phyloP scores from a whole-genome alignment of 768 basidiomycete species.

The Amanita pallidorosea region DNA sequence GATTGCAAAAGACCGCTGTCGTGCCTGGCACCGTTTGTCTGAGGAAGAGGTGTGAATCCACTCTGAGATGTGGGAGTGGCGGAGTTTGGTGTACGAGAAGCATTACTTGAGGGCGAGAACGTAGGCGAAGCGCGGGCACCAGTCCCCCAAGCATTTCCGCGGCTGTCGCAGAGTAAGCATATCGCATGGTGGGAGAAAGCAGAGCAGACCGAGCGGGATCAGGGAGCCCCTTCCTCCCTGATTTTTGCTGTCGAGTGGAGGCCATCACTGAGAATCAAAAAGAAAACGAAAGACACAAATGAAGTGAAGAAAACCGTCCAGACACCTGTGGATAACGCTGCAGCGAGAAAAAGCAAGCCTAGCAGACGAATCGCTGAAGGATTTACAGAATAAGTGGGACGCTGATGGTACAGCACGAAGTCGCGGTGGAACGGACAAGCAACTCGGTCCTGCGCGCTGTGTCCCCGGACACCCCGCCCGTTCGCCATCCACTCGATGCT shows the following conservation, averaged over 20 bases:
- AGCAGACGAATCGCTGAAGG: constrained; percentile 1
- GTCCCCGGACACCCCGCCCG: constrained; percentile 1
- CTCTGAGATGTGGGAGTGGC: constrained; percentile 24
- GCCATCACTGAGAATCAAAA: constrained; percentile 37
- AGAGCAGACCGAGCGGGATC: constrained; percentile 43
- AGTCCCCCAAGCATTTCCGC: constrained; percentile 47
- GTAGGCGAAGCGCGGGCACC: constrained; percentile 61
- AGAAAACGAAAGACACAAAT: constrained; percentile 22
- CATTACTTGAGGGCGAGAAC: constrained; percentile 42
- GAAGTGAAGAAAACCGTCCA: constrained; percentile 22
- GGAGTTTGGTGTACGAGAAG: constrained; percentile 24
- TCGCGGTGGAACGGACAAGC: constrained; percentile 7
- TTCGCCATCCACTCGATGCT: background rate
- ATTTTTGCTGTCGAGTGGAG: constrained; percentile 54
- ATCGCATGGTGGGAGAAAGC: constrained; percentile 7
- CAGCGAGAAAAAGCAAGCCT: constrained; percentile 5
- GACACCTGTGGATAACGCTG: constrained; percentile 23
- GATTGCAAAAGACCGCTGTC: constrained; percentile 47
- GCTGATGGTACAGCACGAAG: constrained; percentile 10
- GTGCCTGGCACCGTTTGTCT: constrained; percentile 37
- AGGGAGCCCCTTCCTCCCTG: constrained; percentile 48
- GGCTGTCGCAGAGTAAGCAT: constrained; percentile 17
- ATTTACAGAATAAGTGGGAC: constrained; percentile 10
- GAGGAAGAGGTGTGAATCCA: constrained; percentile 33
- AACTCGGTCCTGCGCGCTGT: background rate